phyloP scores from a whole-genome alignment of 345 rosid genomes.

The Acer yangbiense region DNA sequence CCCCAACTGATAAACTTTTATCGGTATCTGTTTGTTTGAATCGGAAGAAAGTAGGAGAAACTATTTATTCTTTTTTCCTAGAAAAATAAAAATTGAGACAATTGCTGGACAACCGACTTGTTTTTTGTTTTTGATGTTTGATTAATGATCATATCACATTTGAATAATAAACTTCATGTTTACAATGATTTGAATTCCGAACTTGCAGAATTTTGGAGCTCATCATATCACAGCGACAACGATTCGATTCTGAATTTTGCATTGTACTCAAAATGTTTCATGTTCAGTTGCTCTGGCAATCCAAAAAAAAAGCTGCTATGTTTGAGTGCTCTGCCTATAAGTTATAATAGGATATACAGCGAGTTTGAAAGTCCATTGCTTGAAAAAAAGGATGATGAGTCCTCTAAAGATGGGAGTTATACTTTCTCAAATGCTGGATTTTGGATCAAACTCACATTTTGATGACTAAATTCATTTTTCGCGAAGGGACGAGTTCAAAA shows the following conservation, averaged over 20 bases:
- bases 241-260: not conserved
- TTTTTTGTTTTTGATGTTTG: not conserved
- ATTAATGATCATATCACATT: not conserved
- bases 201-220: too few species aligned
- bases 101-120: not conserved
- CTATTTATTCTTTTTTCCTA: not conserved
- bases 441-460: too few species aligned
- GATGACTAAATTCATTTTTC: too few species aligned
- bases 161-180: conserved; percentile 6
- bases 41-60: not conserved
- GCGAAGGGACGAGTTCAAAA: too few species aligned
- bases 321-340: too few species aligned
- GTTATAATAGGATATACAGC: too few species aligned
- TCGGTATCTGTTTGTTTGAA: not conserved
- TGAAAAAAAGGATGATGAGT: too few species aligned
- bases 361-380: too few species aligned
- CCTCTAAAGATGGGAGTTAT: too few species aligned
- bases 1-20: not conserved
- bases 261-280: not conserved
- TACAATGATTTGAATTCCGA: not conserved
- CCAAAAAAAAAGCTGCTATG: not conserved
- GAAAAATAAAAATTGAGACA: too few species aligned
- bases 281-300: not conserved
- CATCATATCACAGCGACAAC: too few species aligned
- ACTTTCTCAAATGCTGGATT: too few species aligned